Percentiles rank a stretch among this genome's conserved stretches.
phyloP scores from a whole-genome alignment of 2,329 filamentous ascomycete species.

The Aspergillus clavatus region DNA sequence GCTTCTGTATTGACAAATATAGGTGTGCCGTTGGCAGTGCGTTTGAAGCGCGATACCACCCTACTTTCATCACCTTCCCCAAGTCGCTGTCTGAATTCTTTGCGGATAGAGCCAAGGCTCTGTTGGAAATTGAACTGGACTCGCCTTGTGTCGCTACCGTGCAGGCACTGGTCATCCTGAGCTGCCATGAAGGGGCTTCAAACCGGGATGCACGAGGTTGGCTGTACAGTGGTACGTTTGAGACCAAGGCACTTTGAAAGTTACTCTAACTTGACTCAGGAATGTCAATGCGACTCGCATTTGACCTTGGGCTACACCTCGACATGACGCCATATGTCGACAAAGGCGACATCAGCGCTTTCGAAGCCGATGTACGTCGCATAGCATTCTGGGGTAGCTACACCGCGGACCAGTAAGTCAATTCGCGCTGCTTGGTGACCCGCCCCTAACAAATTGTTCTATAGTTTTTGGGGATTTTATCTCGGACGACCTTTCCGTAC shows the following conservation, averaged over 20 bases:
- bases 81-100: slow-evolving; percentile 35
- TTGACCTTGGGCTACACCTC: slow-evolving; percentile 42
- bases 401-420: slow-evolving; percentile 37
- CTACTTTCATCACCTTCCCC: slow-evolving; percentile 39
- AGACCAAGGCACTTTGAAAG: neutral
- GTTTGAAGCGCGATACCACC: slow-evolving; percentile 42
- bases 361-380: slow-evolving; percentile 39
- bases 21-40: slow-evolving; percentile 42
- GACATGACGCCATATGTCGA: slow-evolving; percentile 39
- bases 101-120: slow-evolving; percentile 41
- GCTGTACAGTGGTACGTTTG: slow-evolving; percentile 42
- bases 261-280: slow-evolving; percentile 18
- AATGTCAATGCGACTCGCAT: slow-evolving; percentile 45
- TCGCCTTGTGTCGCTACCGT: slow-evolving; percentile 46
- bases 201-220: slow-evolving; percentile 44
- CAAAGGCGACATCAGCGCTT: slow-evolving; percentile 35
- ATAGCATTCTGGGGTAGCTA: slow-evolving; percentile 44
- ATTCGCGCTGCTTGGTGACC: neutral
- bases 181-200: slow-evolving; percentile 42
- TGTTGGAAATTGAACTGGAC: slow-evolving; percentile 47
- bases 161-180: slow-evolving; percentile 45
- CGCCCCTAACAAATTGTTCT: neutral
- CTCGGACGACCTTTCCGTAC: slow-evolving; percentile 42
- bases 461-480: slow-evolving; percentile 42
- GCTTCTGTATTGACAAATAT: slow-evolving; percentile 2